Evolutionary conservation across 768 basidiomycete species (phyloP), one percentile per base, ranked within the genome.

Genomic region (Pilatotrama ljubarskyi): DNA sequence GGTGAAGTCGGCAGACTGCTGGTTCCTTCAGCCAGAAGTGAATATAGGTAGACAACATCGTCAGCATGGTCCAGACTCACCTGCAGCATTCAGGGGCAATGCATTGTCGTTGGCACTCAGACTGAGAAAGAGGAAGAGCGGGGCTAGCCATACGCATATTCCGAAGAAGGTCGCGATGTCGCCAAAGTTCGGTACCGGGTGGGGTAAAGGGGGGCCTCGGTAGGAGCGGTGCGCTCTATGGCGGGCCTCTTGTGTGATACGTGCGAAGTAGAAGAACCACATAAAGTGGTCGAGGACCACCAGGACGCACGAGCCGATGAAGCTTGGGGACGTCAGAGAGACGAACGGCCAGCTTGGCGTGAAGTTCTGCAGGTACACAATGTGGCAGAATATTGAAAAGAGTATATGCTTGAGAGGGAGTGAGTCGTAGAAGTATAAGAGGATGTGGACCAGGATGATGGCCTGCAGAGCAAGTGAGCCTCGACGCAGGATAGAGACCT

Each of bases 51-150:
- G 7, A 1, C 2, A n/a, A 20, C 13, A 13, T 40, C 6, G 24
- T 6, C 5, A 17, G 5, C 10, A 1, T 4, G 44, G 29, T 10
- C 29, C 29, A n/a, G 2, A 52, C 70, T 59, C 69, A 84, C 85
- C 78, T 26, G 82, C 77, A 29, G 82, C 71, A n/a, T 86, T 82
- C 22, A 80, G 79, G 5, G 97, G 97, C 15, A 98, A 81, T 2
- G 95, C 93, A 68, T 98, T 93, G 71, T 99, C 97, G 64, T 98
- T 98, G 15, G 97, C 96, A 62, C 93, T 95, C 52, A 99, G 78
- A 69, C 94, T 96, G 58, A 99, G 77, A 80, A 99, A 99, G 32
- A 99, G 75, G 75, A 96, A 99, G 29, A 99, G 74, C 2, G 97
- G 97, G 8, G 90, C 84, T 26, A 90, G 82, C 91, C 90, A 93